These are phyloP conservation scores for Cyberlindnera petersonii DNA, from an alignment of 805 yeast species.

Conservation along the genomic window DNA sequence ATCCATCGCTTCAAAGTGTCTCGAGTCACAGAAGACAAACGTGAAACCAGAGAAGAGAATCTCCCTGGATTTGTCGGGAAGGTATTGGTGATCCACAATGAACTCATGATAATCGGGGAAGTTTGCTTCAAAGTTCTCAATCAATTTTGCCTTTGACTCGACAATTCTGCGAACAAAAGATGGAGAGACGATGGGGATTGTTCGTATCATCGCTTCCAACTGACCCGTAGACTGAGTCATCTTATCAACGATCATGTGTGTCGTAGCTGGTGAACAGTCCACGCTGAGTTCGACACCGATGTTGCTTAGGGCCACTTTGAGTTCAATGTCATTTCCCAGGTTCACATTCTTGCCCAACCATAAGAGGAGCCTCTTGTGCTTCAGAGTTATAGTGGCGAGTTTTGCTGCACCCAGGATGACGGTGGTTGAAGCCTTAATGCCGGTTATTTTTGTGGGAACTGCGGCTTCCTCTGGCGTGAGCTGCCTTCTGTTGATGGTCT, in stretches of 20 bases:
- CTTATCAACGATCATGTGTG: constrained; percentile 2
- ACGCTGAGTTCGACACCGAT: too few relatives aligned
- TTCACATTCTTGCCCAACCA: neutral
- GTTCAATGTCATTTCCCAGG: too few relatives aligned
- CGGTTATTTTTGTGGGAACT: neutral
- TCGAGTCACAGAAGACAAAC: constrained; percentile 26
- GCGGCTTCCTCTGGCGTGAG: neutral
- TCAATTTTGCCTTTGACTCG: constrained; percentile 11
- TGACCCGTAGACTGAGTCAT: constrained; percentile 1
- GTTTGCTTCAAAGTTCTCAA: constrained; percentile 19
- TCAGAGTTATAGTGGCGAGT: neutral
- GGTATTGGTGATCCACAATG: constrained; percentile 24
- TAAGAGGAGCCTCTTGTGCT: neutral
- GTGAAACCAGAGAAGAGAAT: constrained; percentile 22
- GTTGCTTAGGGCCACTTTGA: too few relatives aligned
- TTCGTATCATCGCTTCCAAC: constrained; percentile 30
- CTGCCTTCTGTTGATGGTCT: neutral
- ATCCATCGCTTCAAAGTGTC: constrained; percentile 22
- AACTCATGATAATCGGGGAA: constrained; percentile 27
- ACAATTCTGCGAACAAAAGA: constrained; percentile 23
- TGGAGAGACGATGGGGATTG: constrained; percentile 29
- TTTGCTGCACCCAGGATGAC: neutral
- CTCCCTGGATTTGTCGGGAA: constrained; percentile 23
- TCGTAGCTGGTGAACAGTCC: constrained; percentile 3
- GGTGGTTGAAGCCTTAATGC: neutral